Percentiles rank a stretch among this genome's conserved stretches.
Conservation (phyloP, 139 green algal genomes). For the Diplosphaera chodatii region DNA sequence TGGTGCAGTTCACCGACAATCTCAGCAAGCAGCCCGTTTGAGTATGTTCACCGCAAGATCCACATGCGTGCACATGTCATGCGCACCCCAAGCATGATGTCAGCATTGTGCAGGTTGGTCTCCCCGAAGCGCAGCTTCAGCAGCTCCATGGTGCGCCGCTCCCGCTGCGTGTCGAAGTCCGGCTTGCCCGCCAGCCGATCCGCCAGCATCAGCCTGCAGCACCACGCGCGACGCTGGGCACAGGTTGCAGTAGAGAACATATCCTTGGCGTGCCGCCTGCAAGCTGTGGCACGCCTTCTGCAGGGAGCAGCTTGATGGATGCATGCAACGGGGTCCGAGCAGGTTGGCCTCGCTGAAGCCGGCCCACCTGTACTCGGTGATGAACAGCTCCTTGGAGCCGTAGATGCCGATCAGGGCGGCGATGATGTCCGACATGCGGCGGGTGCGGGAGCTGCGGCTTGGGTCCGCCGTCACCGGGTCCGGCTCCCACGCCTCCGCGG, state of each 20-base stretch:
- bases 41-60: no score
- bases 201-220: conserved; percentile 65
- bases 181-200: conserved; percentile 72
- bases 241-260: no score
- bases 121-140: conserved; percentile 92
- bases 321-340: no score
- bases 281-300: no score
- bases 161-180: conserved; percentile 73
- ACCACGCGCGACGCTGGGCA: no score
- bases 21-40: no score
- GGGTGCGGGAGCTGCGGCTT: not conserved
- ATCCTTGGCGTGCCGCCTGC: no score
- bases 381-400: conserved; percentile 73
- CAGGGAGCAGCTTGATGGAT: no score
- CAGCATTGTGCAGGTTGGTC: conserved; percentile 63
- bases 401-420: conserved; percentile 80
- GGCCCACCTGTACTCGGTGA: conserved; percentile 82
- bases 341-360: no score
- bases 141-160: conserved; percentile 89
- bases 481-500: conserved; percentile 25
- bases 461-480: conserved; percentile 31
- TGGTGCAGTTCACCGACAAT: no score
- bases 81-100: conserved; percentile 20
- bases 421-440: conserved; percentile 58
- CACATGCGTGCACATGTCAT: no score